phyloP scores from a whole-genome alignment of 164 flowering plant species.

The Annona cherimola region DNA sequence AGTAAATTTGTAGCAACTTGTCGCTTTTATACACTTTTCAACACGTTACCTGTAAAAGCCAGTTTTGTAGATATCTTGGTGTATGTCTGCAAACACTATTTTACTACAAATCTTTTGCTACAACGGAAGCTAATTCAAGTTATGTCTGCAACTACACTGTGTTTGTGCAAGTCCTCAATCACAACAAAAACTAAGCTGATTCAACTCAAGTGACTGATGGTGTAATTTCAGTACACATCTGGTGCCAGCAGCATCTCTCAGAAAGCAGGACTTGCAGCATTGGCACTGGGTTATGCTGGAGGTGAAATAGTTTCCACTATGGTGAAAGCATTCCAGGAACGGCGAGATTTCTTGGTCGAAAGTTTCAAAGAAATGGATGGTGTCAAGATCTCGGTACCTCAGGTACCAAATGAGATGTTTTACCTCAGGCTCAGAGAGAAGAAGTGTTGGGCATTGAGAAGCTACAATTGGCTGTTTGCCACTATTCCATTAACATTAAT shows the following conservation, averaged over 20 bases:
- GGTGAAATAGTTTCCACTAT: slow-evolving; percentile 76
- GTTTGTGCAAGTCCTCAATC: not conserved
- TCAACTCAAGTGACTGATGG: slow-evolving; percentile 1
- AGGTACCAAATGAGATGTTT: slow-evolving; percentile 36
- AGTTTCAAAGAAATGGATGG: slow-evolving; percentile 66
- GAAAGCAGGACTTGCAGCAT: slow-evolving; percentile 91
- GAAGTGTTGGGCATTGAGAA: too few relatives aligned
- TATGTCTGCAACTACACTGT: not conserved
- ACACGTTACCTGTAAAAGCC: not conserved
- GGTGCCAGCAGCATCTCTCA: slow-evolving; percentile 98
- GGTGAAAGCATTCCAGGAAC: slow-evolving; percentile 85
- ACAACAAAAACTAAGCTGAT: not conserved
- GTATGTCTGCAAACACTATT: too few relatives aligned
- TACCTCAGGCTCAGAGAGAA: not conserved
- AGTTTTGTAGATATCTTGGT: too few relatives aligned
- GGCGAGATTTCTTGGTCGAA: slow-evolving; percentile 76
- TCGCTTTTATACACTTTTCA: not conserved
- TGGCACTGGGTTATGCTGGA: slow-evolving; percentile 88
- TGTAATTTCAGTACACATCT: slow-evolving; percentile 63
- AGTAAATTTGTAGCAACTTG: not conserved
- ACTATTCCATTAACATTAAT: too few relatives aligned
- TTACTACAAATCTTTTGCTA: too few relatives aligned
- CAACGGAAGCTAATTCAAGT: too few relatives aligned
- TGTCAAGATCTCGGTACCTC: slow-evolving; percentile 82
- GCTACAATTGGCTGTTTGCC: too few relatives aligned